These are phyloP conservation scores for Colletotrichum lupini DNA, from an alignment of 2,329 filamentous ascomycete genomes.

Conservation along the genomic window DNA sequence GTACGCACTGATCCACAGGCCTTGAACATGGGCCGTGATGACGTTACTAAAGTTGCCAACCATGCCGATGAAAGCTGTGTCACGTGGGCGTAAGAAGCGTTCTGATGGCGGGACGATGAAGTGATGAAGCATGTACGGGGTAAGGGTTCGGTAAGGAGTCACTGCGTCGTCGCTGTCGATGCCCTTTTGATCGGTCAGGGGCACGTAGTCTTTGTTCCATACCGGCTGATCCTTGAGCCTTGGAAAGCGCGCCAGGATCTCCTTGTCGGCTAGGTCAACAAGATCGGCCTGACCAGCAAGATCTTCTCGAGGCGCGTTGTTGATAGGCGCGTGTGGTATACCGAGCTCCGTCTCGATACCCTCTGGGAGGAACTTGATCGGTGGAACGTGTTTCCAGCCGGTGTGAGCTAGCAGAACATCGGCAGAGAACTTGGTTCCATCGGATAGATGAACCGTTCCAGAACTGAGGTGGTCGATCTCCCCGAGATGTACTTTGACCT, in stretches of 20 bases:
- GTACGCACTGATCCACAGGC: conserved; percentile 74
- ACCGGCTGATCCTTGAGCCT: conserved; percentile 62
- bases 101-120: conserved; percentile 57
- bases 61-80: conserved; percentile 59
- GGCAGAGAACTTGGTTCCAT: conserved; percentile 56
- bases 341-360: conserved; percentile 60
- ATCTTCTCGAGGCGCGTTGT: conserved; percentile 37
- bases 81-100: conserved; percentile 48
- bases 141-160: conserved; percentile 43
- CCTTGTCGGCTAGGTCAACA: conserved; percentile 57
- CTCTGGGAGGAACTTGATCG: conserved; percentile 62
- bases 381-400: conserved; percentile 66
- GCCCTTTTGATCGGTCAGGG: conserved; percentile 53
- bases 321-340: conserved; percentile 52
- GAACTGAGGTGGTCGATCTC: conserved; percentile 60
- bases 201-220: conserved; percentile 56
- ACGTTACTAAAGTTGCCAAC: conserved; percentile 55
- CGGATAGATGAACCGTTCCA: conserved; percentile 60
- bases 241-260: conserved; percentile 65
- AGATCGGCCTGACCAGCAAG: conserved; percentile 50
- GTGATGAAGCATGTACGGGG: conserved; percentile 56
- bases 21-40: conserved; percentile 58
- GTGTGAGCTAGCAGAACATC: conserved; percentile 67
- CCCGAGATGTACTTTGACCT: conserved; percentile 63
- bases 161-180: conserved; percentile 45